These are phyloP conservation scores for Coprinopsis marcescibilis DNA, from an alignment of 768 basidiomycete genomes.

Conservation along the genomic window DNA sequence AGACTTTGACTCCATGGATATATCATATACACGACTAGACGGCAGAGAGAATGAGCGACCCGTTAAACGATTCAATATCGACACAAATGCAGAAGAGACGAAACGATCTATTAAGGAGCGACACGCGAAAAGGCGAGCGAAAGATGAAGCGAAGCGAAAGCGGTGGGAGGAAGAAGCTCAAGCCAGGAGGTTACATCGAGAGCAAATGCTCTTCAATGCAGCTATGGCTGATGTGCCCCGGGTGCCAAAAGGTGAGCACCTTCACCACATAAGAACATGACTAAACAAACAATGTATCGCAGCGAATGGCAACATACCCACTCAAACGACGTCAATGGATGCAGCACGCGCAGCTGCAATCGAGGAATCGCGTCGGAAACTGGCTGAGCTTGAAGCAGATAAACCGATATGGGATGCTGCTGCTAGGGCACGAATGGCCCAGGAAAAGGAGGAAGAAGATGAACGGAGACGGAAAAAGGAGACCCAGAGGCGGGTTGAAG, in stretches of 20 bases:
- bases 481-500: slow-evolving; percentile 21
- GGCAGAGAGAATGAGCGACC: slow-evolving; percentile 12
- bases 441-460: slow-evolving; percentile 39
- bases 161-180: slow-evolving; percentile 34
- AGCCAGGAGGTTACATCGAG: slow-evolving; percentile 30
- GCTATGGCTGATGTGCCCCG: slow-evolving; percentile 32
- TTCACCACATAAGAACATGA: too few relatives aligned
- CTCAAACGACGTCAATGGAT: slow-evolving; percentile 31
- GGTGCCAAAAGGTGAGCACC: slow-evolving; percentile 12
- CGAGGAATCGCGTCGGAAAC: slow-evolving; percentile 60
- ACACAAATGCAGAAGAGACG: slow-evolving; percentile 6
- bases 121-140: slow-evolving; percentile 29
- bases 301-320: too few relatives aligned
- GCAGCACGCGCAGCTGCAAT: slow-evolving; percentile 37
- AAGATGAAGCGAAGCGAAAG: slow-evolving; percentile 37
- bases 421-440: slow-evolving; percentile 38
- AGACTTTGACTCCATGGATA: slow-evolving; percentile 27
- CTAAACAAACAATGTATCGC: too few relatives aligned
- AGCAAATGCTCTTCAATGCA: slow-evolving; percentile 36
- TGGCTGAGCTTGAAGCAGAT: slow-evolving; percentile 63
- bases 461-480: slow-evolving; percentile 30
- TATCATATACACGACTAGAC: slow-evolving; percentile 30
- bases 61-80: background rate
- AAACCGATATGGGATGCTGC: slow-evolving; percentile 55
- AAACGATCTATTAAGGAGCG: too few relatives aligned